Evolutionary conservation across 441 rosid genomes (phyloP).

Genomic region (Populus hybrid): DNA sequence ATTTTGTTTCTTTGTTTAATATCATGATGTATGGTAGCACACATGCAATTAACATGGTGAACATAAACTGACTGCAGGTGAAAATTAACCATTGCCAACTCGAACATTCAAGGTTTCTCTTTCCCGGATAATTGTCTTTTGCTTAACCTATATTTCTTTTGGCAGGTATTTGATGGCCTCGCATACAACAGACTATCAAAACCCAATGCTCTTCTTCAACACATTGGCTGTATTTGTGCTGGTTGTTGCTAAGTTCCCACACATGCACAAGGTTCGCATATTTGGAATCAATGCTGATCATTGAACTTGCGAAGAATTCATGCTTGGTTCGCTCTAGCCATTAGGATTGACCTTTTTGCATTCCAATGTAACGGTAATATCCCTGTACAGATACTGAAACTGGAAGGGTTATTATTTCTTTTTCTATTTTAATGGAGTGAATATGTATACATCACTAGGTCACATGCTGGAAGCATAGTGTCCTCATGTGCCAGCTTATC

Average conservation of each 20-base stretch:
- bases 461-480: slow-evolving; percentile 4
- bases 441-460: slow-evolving; percentile 10
- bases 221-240: slow-evolving; percentile 78
- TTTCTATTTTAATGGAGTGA: slow-evolving; percentile 11
- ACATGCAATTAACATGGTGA: neutral
- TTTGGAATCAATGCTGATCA: slow-evolving; percentile 82
- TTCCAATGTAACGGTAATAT: slow-evolving; percentile 22
- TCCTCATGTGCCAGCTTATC: neutral
- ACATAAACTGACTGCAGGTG: neutral
- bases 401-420: slow-evolving; percentile 22
- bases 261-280: slow-evolving; percentile 97
- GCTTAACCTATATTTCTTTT: neutral
- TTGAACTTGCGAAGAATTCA: slow-evolving; percentile 23
- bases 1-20: neutral
- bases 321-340: neutral
- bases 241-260: slow-evolving; percentile 92
- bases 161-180: slow-evolving; percentile 90
- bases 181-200: slow-evolving; percentile 85
- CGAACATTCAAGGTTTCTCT: neutral
- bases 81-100: neutral
- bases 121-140: neutral
- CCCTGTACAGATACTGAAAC: slow-evolving; percentile 38
- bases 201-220: slow-evolving; percentile 86
- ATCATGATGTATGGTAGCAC: neutral
- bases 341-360: slow-evolving; percentile 19